phyloP scores from a whole-genome alignment of 2,329 filamentous ascomycete genomes.

The Cladophialophora psammophila region DNA sequence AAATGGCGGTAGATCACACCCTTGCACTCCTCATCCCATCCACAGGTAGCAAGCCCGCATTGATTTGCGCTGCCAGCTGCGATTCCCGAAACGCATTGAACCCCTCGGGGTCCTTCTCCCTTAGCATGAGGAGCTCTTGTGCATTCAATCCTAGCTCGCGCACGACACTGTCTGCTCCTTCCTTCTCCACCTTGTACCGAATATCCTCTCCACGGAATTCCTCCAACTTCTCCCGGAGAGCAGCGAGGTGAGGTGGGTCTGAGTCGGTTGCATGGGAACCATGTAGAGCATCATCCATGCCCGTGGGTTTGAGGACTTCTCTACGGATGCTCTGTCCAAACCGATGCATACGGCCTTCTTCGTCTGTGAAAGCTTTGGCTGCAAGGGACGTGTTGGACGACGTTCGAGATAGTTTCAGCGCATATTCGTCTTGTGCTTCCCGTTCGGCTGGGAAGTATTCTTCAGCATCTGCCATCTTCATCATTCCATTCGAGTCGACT shows the following conservation, averaged over 20 bases:
- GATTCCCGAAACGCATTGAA: slow-evolving; percentile 55
- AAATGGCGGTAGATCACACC: neutral
- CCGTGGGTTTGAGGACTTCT: slow-evolving; percentile 63
- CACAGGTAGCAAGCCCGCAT: slow-evolving; percentile 26
- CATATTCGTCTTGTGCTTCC: slow-evolving; percentile 49
- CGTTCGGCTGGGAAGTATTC: slow-evolving; percentile 47
- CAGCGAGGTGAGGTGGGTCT: slow-evolving; percentile 54
- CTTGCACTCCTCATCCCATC: slow-evolving; percentile 8
- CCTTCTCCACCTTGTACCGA: slow-evolving; percentile 48
- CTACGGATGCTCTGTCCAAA: slow-evolving; percentile 71
- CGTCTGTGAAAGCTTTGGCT: slow-evolving; percentile 68
- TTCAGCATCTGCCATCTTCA: slow-evolving; percentile 28
- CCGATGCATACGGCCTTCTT: slow-evolving; percentile 75
- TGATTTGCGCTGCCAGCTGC: slow-evolving; percentile 54
- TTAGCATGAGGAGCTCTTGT: slow-evolving; percentile 53
- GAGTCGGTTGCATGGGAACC: slow-evolving; percentile 48
- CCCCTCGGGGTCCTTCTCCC: slow-evolving; percentile 53
- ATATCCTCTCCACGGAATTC: slow-evolving; percentile 52
- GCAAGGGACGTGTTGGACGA: slow-evolving; percentile 73
- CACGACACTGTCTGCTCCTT: slow-evolving; percentile 51
- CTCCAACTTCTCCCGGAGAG: slow-evolving; percentile 53
- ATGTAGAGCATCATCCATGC: slow-evolving; percentile 48
- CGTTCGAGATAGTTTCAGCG: slow-evolving; percentile 62
- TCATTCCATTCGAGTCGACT: slow-evolving; percentile 27
- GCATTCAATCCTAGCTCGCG: slow-evolving; percentile 54